Evolutionary conservation across 1,284 basidiomycete species (phyloP).

Genomic region (Veloporphyrellus conicus): DNA sequence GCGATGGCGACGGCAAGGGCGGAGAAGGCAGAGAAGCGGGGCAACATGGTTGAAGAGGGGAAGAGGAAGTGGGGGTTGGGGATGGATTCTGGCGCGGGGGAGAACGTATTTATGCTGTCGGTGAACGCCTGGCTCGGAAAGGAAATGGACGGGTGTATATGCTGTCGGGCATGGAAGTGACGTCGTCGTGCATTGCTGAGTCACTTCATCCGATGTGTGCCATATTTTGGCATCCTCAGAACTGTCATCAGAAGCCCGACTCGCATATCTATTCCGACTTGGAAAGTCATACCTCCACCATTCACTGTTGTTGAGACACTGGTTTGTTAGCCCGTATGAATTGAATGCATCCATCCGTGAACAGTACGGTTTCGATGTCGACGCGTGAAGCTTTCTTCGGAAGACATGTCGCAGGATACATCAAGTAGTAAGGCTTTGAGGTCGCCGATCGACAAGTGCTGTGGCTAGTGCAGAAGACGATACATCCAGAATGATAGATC

Average conservation of each 20-base stretch:
- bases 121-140: constrained; percentile 10
- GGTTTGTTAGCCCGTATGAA: too few relatives aligned
- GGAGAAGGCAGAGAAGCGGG: constrained; percentile 18
- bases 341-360: too few relatives aligned
- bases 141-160: constrained; percentile 7
- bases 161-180: constrained; percentile 4
- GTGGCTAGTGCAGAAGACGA: too few relatives aligned
- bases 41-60: constrained; percentile 16
- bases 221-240: constrained; percentile 8
- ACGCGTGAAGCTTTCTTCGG: too few relatives aligned
- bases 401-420: too few relatives aligned
- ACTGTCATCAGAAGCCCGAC: not conserved
- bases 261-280: not conserved
- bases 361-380: too few relatives aligned
- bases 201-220: constrained; percentile 1
- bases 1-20: constrained; percentile 12
- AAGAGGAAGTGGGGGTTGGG: not conserved
- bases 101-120: constrained; percentile 25
- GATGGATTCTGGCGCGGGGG: not conserved
- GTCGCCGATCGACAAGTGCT: too few relatives aligned
- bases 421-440: too few relatives aligned
- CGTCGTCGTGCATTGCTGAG: constrained; percentile 6
- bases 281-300: too few relatives aligned
- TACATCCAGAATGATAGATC: too few relatives aligned
- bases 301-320: too few relatives aligned